phyloP scores from a whole-genome alignment of 306 rosid genomes.

The Dryas octopetala region DNA sequence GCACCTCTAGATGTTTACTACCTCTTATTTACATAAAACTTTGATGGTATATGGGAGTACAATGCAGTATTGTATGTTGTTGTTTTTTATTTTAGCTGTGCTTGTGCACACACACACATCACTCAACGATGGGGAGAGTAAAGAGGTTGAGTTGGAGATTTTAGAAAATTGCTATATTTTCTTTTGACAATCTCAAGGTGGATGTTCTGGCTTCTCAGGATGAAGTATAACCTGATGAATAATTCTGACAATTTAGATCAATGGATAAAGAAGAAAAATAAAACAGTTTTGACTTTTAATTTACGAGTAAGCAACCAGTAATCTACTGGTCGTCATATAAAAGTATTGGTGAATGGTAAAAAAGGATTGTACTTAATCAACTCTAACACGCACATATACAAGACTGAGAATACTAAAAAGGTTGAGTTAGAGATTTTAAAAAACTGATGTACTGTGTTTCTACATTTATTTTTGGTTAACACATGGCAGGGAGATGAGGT shows the following conservation, averaged over 20 bases:
- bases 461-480: no score
- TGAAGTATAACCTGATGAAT: neutral
- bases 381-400: neutral
- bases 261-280: neutral
- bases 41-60: neutral
- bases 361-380: neutral
- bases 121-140: neutral
- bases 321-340: neutral
- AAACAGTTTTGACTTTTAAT: neutral
- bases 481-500: neutral
- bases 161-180: neutral
- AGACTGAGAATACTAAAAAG: neutral
- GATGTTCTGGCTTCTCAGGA: neutral
- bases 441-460: no score
- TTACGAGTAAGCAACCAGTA: neutral
- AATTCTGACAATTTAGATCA: neutral
- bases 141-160: neutral
- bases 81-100: neutral
- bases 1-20: conserved; percentile 8
- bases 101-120: neutral
- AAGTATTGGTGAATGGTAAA: neutral
- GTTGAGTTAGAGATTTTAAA: neutral
- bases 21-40: neutral
- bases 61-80: neutral
- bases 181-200: neutral